Base-by-base conservation (phyloP, 2,329 filamentous ascomycete genomes). In the Corinectria fuckeliana region DNA sequence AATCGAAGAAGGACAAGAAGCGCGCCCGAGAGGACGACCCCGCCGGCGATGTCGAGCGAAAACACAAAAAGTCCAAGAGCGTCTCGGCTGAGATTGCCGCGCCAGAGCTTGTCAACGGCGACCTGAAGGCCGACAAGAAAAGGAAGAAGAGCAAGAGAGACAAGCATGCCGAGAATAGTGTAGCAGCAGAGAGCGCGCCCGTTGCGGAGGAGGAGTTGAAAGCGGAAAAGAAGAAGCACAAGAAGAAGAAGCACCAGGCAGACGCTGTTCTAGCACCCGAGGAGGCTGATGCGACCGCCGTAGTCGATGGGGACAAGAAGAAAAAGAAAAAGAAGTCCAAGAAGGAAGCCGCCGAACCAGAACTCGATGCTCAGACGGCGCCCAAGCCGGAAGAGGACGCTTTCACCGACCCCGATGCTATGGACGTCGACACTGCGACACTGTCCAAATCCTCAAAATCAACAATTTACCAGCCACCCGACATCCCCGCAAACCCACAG, bases 31-130 rank as follows among this genome's bases (percentile, higher is more conserved):
- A 82, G 48, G 79, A 81, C 23, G 79, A 82, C 36, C 68, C 65
- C 18, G 57, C 64, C 7, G 74, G 73, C 38, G 74, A 76, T 45
- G 69, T 72, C 32, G 80, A 82, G 60, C 78, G 78, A 68, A 81
- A 80, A 71, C 76, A 81, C 67, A 83, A 84, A 66, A 81, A 80
- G 60, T 80, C 81, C 5, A 83, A 81, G 71, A 81, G 75, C 76
- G 77, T 77, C 70, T 77, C 69, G 48, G 70, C 61, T 44, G 70
- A 72, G 32, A 50, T 50, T n/a, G 50, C 63, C 41, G 60, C 63
- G 36, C 52, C 62, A 20, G 69, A 73, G 68, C 58, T 38, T 11
- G 39, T 45, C 42, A 70, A 66, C 48, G 70, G 68, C 42, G 76
- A 76, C 58, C 71, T 76, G 60, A 72, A 73, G 51, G 61, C 66